Conservation (phyloP, 2,329 filamentous ascomycete genomes). For the Albophoma yamanashiensis region DNA sequence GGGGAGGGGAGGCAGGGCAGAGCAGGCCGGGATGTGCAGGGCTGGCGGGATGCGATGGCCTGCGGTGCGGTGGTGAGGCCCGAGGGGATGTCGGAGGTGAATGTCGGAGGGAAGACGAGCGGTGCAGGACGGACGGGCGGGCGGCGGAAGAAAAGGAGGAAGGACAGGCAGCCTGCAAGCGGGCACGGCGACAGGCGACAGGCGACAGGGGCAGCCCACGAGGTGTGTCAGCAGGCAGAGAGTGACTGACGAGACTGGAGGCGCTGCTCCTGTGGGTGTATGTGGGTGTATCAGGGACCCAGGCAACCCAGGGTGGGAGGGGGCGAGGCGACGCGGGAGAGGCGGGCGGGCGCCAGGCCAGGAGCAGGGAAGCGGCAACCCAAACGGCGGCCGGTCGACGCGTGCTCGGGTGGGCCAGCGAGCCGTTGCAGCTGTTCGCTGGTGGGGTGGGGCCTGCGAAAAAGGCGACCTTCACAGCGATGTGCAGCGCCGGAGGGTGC, state of each 20-base stretch:
- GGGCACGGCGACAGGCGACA: conserved; percentile 5
- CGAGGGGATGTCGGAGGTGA: conserved; percentile 2
- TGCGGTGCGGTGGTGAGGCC: conserved; percentile 1
- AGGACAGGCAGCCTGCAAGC: background rate
- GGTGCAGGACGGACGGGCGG: conserved; percentile 8
- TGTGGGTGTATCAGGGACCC: too few species aligned
- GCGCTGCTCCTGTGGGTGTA: too few species aligned
- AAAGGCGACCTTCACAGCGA: background rate
- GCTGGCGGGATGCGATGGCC: background rate
- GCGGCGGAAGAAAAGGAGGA: conserved; percentile 6
- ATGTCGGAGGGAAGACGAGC: conserved; percentile 2
- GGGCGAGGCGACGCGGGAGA: background rate
- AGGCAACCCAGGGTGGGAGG: background rate
- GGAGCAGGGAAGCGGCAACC: background rate
- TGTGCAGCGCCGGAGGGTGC: background rate
- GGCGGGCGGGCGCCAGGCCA: background rate
- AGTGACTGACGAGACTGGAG: conserved; percentile 11
- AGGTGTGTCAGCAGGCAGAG: background rate
- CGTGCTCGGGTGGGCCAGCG: background rate
- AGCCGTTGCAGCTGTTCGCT: background rate
- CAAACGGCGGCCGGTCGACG: background rate
- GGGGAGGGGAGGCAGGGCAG: background rate
- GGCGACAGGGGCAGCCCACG: conserved; percentile 7
- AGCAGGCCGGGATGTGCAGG: background rate
- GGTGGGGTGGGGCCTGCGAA: background rate